Percentiles rank a stretch among this genome's conserved stretches.
These are phyloP conservation scores for Pythium phragmitis DNA, from an alignment of 352 stramenopile species.

Conservation along the genomic window DNA sequence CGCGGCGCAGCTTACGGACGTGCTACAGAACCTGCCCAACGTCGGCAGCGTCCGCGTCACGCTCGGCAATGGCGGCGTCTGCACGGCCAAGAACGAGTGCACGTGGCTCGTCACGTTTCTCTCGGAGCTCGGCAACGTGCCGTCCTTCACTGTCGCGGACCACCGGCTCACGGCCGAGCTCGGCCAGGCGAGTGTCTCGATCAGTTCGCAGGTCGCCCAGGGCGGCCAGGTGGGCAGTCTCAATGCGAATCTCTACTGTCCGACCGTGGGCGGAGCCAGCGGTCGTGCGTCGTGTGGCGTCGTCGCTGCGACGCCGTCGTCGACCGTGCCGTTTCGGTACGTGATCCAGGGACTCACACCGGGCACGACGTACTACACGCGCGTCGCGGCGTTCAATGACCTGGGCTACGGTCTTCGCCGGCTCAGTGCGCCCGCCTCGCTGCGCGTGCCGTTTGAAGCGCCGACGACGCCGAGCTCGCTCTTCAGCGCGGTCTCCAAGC, in stretches of 20 bases:
- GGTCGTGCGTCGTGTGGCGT: slow-evolving; percentile 42
- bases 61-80: slow-evolving; percentile 28
- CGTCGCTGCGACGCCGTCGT: slow-evolving; percentile 24
- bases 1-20: slow-evolving; percentile 56
- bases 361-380: slow-evolving; percentile 63
- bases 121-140: slow-evolving; percentile 58
- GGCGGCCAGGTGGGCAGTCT: slow-evolving; percentile 40
- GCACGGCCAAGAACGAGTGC: slow-evolving; percentile 53
- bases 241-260: slow-evolving; percentile 50
- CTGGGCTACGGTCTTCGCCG: slow-evolving; percentile 63
- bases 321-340: slow-evolving; percentile 43
- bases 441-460: slow-evolving; percentile 63
- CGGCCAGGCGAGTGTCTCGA: slow-evolving; percentile 36
- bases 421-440: slow-evolving; percentile 50
- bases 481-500: slow-evolving; percentile 54
- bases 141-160: slow-evolving; percentile 40
- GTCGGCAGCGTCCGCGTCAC: slow-evolving; percentile 89
- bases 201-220: slow-evolving; percentile 31
- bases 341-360: slow-evolving; percentile 56
- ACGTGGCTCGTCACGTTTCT: slow-evolving; percentile 81
- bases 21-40: slow-evolving; percentile 93
- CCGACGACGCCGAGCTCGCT: slow-evolving; percentile 54
- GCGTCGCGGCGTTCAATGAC: slow-evolving; percentile 66
- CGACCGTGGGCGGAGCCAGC: slow-evolving; percentile 30
- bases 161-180: slow-evolving; percentile 47